A percentile compares a stretch with the other conserved stretches of the same genome.
Conservation (phyloP, 2,329 filamentous ascomycete genomes). For the Venturia oleaginea region DNA sequence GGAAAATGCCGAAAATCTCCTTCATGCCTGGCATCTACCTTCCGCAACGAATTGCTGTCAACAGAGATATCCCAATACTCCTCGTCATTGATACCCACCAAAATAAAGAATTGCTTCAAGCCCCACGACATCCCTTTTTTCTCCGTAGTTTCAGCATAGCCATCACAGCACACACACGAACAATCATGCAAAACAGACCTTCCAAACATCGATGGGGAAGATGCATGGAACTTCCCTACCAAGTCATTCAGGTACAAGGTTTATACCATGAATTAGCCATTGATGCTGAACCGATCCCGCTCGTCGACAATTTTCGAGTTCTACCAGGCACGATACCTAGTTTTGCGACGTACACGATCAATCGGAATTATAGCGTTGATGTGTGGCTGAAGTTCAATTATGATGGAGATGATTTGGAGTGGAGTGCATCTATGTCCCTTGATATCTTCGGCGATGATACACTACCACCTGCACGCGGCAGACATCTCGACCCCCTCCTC, state of each 20-base stretch:
- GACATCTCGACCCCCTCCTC: conserved; percentile 10
- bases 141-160: conserved; percentile 7
- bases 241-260: background rate
- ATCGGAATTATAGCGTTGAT: conserved; percentile 8
- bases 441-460: background rate
- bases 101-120: background rate
- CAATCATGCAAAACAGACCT: conserved; percentile 8
- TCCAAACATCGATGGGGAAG: conserved; percentile 3
- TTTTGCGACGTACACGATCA: conserved; percentile 11
- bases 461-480: background rate
- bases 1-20: conserved; percentile 6
- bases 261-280: background rate
- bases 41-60: conserved; percentile 1
- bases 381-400: conserved; percentile 6
- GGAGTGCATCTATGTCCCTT: conserved; percentile 5
- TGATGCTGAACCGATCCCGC: conserved; percentile 4
- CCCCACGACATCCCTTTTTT: background rate
- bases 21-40: conserved; percentile 11
- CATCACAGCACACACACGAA: conserved; percentile 11
- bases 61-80: conserved; percentile 2
- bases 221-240: conserved; percentile 11
- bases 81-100: conserved; percentile 6
- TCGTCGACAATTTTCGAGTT: conserved; percentile 8
- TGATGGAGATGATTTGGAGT: conserved; percentile 3
- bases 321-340: conserved; percentile 8